Evolutionary conservation across 257 asterid genomes (phyloP).

Genomic region (Ehretia macrophylla): DNA sequence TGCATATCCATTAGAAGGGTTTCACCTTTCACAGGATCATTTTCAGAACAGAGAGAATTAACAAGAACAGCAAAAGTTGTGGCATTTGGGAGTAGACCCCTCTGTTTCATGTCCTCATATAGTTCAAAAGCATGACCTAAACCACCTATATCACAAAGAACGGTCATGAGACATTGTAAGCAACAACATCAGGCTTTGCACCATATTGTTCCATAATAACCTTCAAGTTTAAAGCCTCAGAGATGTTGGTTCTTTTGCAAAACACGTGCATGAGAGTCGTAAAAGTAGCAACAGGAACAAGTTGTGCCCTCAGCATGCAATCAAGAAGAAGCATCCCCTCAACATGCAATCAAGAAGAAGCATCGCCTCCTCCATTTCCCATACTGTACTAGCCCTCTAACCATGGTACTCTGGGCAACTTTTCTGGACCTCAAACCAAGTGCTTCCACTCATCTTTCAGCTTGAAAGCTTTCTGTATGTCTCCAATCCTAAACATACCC

Average conservation of each 20-base stretch:
- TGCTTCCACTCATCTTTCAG: constrained; percentile 55
- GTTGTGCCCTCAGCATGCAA: constrained; percentile 49
- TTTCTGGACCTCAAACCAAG: constrained; percentile 38
- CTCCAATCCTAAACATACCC: constrained; percentile 71
- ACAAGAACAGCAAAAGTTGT: constrained; percentile 61
- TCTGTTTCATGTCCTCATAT: constrained; percentile 76
- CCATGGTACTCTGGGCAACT: constrained; percentile 63
- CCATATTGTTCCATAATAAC: constrained; percentile 63
- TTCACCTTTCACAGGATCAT: constrained; percentile 42
- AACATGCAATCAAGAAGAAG: no score
- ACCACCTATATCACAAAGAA: constrained; percentile 46
- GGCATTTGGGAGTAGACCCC: constrained; percentile 48
- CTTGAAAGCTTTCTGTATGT: constrained; percentile 50
- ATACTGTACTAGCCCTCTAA: constrained; percentile 69
- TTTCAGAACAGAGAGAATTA: constrained; percentile 36
- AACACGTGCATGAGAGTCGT: constrained; percentile 70
- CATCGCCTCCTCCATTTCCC: constrained; percentile 69
- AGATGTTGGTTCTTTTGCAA: constrained; percentile 50
- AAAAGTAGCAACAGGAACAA: constrained; percentile 64
- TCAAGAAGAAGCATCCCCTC: no score
- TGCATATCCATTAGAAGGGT: constrained; percentile 55
- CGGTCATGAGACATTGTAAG: constrained; percentile 74
- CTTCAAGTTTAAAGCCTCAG: constrained; percentile 54
- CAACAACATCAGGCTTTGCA: constrained; percentile 60
- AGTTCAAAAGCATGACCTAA: constrained; percentile 42